Evolutionary conservation across 2,329 filamentous ascomycete genomes (phyloP).

Genomic region (Samsoniella hepiali): DNA sequence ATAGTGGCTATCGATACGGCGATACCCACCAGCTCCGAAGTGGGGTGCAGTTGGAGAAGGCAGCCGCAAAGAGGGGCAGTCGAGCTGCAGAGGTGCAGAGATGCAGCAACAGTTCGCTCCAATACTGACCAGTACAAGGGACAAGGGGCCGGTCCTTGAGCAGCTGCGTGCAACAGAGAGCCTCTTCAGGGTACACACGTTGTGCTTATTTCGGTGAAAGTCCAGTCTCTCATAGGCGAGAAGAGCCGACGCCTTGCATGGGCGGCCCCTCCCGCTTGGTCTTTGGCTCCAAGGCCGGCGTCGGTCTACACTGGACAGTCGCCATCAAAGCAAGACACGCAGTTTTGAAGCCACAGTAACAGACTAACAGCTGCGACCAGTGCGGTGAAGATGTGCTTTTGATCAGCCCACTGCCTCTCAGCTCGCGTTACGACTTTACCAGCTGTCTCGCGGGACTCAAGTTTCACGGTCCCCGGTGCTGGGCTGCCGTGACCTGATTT

Average conservation of each 20-base stretch:
- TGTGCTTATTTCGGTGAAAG: constrained; percentile 13
- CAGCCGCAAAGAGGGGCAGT: constrained; percentile 6
- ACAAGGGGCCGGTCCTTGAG: background rate
- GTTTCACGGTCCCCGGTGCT: background rate
- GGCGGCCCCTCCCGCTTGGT: constrained; percentile 2
- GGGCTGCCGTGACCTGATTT: background rate
- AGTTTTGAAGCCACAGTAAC: background rate
- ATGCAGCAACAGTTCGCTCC: constrained; percentile 3
- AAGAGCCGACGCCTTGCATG: constrained; percentile 8
- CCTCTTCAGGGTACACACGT: constrained; percentile 1
- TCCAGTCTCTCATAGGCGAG: constrained; percentile 6
- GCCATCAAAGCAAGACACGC: background rate
- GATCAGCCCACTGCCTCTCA: background rate
- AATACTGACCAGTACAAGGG: background rate
- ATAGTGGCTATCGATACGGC: constrained; percentile 17
- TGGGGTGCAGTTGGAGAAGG: constrained; percentile 11
- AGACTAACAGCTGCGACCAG: background rate
- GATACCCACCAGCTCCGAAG: background rate
- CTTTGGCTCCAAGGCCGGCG: background rate
- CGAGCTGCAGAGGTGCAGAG: background rate
- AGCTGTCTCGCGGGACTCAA: background rate
- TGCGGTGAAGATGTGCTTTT: background rate
- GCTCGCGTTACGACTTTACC: background rate
- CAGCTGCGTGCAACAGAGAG: background rate
- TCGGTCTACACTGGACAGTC: background rate